These are phyloP conservation scores for Xylaria digitata DNA, from an alignment of 2,329 filamentous ascomycete species.

Conservation along the genomic window DNA sequence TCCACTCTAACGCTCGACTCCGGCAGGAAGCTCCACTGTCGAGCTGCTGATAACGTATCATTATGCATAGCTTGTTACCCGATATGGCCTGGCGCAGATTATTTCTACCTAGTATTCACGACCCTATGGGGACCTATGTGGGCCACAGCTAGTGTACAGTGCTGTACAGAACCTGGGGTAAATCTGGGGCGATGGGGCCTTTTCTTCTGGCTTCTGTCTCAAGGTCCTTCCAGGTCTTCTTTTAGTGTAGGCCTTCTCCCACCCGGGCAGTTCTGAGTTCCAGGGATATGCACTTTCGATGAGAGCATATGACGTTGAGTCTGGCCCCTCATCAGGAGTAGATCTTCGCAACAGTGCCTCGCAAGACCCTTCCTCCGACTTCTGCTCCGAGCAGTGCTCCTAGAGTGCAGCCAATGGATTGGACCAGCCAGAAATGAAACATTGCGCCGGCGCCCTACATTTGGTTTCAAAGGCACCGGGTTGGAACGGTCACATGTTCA, in stretches of 20 bases:
- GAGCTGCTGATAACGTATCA: constrained; percentile 35
- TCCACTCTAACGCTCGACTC: constrained; percentile 26
- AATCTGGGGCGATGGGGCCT: constrained; percentile 42
- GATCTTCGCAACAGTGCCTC: constrained; percentile 17
- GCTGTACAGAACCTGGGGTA: constrained; percentile 41
- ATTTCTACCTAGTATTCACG: constrained; percentile 14
- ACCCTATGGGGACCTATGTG: neutral
- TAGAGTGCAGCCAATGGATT: neutral
- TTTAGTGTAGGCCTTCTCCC: neutral
- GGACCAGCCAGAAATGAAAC: neutral
- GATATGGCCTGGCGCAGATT: constrained; percentile 31
- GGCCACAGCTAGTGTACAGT: constrained; percentile 10
- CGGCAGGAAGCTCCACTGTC: constrained; percentile 25
- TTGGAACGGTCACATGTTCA: constrained; percentile 24
- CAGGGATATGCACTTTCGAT: neutral
- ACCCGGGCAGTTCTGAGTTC: neutral
- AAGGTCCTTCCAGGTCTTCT: constrained; percentile 8
- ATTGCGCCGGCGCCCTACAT: neutral
- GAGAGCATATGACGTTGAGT: constrained; percentile 33
- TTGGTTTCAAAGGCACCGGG: constrained; percentile 15
- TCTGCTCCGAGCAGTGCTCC: too few species aligned
- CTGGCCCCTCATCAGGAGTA: constrained; percentile 23
- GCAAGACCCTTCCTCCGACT: constrained; percentile 1
- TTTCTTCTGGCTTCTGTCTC: neutral
- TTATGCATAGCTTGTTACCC: constrained; percentile 37